Evolutionary conservation across 129 eudicot species (phyloP).

Genomic region (Lactuca sativa): DNA sequence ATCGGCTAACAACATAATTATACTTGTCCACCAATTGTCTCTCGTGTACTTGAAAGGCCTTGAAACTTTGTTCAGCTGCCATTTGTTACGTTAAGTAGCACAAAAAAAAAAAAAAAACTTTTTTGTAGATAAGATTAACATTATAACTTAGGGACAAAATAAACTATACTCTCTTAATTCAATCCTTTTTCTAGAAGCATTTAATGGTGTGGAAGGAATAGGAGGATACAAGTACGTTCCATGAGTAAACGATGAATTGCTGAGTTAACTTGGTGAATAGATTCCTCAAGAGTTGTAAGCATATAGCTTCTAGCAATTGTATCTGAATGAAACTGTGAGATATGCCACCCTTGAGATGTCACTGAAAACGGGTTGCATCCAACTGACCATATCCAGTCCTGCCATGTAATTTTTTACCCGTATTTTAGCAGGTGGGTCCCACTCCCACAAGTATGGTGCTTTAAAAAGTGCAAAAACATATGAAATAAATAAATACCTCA

Average conservation of each 20-base stretch:
- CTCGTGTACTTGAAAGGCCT: constrained; percentile 74
- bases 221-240: constrained; percentile 96
- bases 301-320: constrained; percentile 90
- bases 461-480: background rate
- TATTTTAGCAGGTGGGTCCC: constrained; percentile 2
- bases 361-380: constrained; percentile 89
- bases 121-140: too few species aligned
- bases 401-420: constrained; percentile 23
- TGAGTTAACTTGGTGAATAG: constrained; percentile 83
- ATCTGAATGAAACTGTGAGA: constrained; percentile 77
- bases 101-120: constrained; percentile 10
- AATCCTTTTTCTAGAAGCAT: too few species aligned
- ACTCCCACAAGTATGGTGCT: too few species aligned
- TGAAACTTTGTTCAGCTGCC: constrained; percentile 81
- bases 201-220: background rate
- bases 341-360: constrained; percentile 88
- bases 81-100: constrained; percentile 42
- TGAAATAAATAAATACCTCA: constrained; percentile 54
- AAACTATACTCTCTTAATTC: too few species aligned
- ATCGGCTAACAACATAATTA: constrained; percentile 77
- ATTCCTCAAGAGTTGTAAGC: constrained; percentile 90
- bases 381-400: constrained; percentile 99
- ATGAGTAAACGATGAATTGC: constrained; percentile 65
- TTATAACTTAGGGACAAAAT: too few species aligned
- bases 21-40: constrained; percentile 81